A percentile compares a stretch with the other conserved stretches of the same genome.
phyloP scores from a whole-genome alignment of 2,329 filamentous ascomycete species.

The Trichophaea hybrida region DNA sequence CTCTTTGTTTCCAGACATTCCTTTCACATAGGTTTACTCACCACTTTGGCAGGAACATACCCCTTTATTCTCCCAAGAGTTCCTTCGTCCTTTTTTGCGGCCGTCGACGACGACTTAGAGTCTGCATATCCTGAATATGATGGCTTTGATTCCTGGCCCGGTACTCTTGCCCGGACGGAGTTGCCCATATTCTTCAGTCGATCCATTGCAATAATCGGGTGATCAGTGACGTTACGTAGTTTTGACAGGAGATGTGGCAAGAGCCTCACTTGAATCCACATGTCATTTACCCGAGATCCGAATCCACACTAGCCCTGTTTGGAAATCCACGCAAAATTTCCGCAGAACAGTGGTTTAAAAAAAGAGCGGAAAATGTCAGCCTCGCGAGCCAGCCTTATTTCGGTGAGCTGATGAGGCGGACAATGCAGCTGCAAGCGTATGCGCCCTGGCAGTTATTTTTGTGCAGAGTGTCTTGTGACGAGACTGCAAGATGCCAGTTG shows the following conservation, averaged over 20 bases:
- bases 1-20: not conserved
- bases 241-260: not conserved
- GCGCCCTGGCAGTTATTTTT: too few relatives aligned
- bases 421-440: too few relatives aligned
- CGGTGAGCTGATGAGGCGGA: too few relatives aligned
- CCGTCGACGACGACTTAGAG: not conserved
- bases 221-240: not conserved
- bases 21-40: not conserved
- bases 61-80: not conserved
- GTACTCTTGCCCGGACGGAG: not conserved
- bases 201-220: not conserved
- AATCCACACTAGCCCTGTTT: not conserved
- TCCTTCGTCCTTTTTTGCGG: not conserved
- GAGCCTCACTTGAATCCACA: not conserved
- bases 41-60: not conserved
- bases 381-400: too few relatives aligned
- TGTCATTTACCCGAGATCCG: not conserved
- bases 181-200: slow-evolving; percentile 1
- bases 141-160: not conserved
- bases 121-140: not conserved
- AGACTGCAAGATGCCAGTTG: too few relatives aligned
- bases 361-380: too few relatives aligned
- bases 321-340: not conserved
- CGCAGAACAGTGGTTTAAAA: too few relatives aligned
- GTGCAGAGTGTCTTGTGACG: too few relatives aligned